Evolutionary conservation across 2,329 filamentous ascomycete species (phyloP), one percentile per base, ranked within the genome.

Genomic region (Geosmithia putterillii): DNA sequence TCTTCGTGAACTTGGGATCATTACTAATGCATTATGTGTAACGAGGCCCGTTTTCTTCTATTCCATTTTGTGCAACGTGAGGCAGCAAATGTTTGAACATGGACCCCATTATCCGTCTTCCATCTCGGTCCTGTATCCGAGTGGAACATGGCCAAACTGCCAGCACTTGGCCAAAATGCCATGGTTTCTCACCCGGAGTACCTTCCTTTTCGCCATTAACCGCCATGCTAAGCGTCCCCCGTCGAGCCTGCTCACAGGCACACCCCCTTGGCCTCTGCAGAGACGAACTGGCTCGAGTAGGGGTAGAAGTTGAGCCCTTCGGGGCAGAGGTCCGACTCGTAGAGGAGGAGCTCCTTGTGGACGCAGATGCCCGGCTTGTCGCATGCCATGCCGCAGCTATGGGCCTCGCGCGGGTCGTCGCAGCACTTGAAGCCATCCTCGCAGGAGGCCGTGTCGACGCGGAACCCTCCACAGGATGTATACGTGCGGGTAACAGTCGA

Each of bases 401-500:
- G 9, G 44, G 42, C 38, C 5, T 25, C 40, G 34, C 61, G 55
- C 10, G 62, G 60, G 21, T 65, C 60, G 44, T 63, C 52, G 14
- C 53, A 45, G 42, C 62, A 65, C 2, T 47, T 44, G 2, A 48
- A 48, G 10, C 49, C 48, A 17, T 45, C 44, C 23, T 50, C 45
- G 48, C 61, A 64, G 0, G 45, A 39, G 1, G 45, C 41, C 7
- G 59, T 59, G 10, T 45, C 44, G 14, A 46, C 9, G 2, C 46
- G 48, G 38, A 51, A 48, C 5, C 62, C 61, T 8, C 62, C 62
- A 44, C 62, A 65, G 10, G 45, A 41, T 2, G 46, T 41, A 44
- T 64, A 65, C 14, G 45, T 32, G 28, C 28, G 10, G 28, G 10
- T 32, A 12, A n/a, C n/a, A n/a, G n/a, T n/a, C n/a, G 28, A 15